phyloP scores from a whole-genome alignment of 192 early-diverging fungal species.

The Helicostylum pulchrum region DNA sequence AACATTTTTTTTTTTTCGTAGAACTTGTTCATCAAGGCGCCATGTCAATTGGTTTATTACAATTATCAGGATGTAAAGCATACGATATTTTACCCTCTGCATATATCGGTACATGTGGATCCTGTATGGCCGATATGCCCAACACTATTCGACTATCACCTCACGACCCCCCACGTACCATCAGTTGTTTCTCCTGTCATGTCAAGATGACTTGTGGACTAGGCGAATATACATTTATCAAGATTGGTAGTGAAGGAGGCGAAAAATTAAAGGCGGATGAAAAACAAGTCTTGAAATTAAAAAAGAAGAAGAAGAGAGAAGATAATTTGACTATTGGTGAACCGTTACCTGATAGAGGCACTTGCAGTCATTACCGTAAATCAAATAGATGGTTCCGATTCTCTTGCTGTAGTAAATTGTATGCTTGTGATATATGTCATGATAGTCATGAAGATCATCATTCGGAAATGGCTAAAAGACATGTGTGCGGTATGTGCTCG shows the following conservation, averaged over 20 bases:
- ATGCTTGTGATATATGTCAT: conserved; percentile 84
- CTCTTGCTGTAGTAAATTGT: conserved; percentile 83
- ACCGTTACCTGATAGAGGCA: conserved; percentile 73
- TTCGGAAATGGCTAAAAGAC: conserved; percentile 63
- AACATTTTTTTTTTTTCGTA: neutral
- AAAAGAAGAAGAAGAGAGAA: conserved; percentile 46
- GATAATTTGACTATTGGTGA: conserved; percentile 62
- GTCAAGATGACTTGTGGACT: conserved; percentile 42
- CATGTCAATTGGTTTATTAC: conserved; percentile 65
- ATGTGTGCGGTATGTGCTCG: conserved; percentile 84
- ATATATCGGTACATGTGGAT: conserved; percentile 67
- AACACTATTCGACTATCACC: conserved; percentile 39
- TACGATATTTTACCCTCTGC: conserved; percentile 72
- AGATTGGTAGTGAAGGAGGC: conserved; percentile 26
- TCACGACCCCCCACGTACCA: conserved; percentile 40
- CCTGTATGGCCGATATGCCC: conserved; percentile 55
- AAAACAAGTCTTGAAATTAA: conserved; percentile 33
- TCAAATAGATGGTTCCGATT: conserved; percentile 91
- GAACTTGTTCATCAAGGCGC: conserved; percentile 51
- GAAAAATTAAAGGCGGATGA: conserved; percentile 25
- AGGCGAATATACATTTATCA: conserved; percentile 57
- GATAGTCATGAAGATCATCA: conserved; percentile 70
- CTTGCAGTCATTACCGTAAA: conserved; percentile 83
- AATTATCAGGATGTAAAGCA: conserved; percentile 64
- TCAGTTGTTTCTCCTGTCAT: conserved; percentile 45